Evolutionary conservation across 2,329 filamentous ascomycete species (phyloP).

Genomic region (Paracoccidioides lutzii): DNA sequence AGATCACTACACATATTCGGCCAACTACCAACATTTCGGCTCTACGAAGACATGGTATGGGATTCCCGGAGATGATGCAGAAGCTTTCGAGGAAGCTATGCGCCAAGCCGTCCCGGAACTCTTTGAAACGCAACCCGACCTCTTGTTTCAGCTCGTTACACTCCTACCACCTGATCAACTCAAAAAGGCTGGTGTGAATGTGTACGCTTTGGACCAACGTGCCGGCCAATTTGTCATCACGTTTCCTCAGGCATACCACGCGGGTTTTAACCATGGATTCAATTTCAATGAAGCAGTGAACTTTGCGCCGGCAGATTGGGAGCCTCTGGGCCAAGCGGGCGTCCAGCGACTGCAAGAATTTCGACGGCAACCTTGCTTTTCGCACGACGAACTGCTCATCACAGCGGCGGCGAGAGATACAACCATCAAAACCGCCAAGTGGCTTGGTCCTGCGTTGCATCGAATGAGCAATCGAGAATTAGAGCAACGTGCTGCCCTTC

Average conservation of each 20-base stretch:
- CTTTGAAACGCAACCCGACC: constrained; percentile 91
- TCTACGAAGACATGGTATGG: constrained; percentile 99
- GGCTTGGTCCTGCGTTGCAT: constrained; percentile 78
- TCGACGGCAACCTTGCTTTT: constrained; percentile 87
- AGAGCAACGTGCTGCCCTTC: constrained; percentile 53
- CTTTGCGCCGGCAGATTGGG: constrained; percentile 91
- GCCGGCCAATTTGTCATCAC: constrained; percentile 94
- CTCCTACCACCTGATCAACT: constrained; percentile 85
- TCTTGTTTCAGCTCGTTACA: constrained; percentile 95
- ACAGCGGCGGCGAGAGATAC: constrained; percentile 73
- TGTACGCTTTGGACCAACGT: constrained; percentile 90
- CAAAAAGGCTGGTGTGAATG: constrained; percentile 79
- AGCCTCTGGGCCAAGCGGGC: constrained; percentile 74
- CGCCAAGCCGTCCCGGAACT: constrained; percentile 85
- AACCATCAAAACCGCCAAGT: constrained; percentile 83
- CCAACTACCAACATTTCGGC: constrained; percentile 96
- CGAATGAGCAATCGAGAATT: constrained; percentile 65
- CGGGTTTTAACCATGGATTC: constrained; percentile 96
- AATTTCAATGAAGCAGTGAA: constrained; percentile 99
- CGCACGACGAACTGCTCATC: constrained; percentile 85
- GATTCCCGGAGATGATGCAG: constrained; percentile 82
- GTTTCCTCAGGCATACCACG: constrained; percentile 93
- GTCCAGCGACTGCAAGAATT: constrained; percentile 80
- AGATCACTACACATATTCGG: constrained; percentile 93
- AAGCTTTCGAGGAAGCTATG: constrained; percentile 94